Evolutionary conservation across 2,329 filamentous ascomycete genomes (phyloP).

Genomic region (Gnomoniopsis sp.): DNA sequence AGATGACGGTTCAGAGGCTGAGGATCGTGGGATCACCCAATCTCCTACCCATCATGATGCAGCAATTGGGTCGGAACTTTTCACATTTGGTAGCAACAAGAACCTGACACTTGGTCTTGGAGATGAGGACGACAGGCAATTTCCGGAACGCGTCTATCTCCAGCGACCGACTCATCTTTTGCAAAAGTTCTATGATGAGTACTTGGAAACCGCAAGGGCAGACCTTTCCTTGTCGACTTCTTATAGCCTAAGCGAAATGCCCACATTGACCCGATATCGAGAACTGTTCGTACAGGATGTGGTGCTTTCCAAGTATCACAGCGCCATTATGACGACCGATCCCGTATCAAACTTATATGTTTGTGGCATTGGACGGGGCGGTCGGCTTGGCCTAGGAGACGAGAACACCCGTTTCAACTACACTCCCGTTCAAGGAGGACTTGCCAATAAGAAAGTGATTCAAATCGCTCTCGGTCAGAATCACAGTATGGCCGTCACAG

Average conservation of each 20-base stretch:
- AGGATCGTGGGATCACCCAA: conserved; percentile 35
- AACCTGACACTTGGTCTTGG: conserved; percentile 90
- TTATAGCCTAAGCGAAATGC: conserved; percentile 52
- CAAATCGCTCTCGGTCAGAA: conserved; percentile 87
- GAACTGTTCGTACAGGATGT: conserved; percentile 78
- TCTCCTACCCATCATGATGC: conserved; percentile 7
- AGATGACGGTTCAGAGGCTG: conserved; percentile 54
- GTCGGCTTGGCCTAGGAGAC: conserved; percentile 82
- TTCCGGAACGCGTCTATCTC: conserved; percentile 77
- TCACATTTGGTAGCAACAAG: conserved; percentile 93
- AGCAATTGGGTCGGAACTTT: conserved; percentile 73
- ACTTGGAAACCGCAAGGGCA: conserved; percentile 46
- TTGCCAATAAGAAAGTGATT: conserved; percentile 70
- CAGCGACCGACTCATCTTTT: conserved; percentile 75
- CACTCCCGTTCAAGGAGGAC: conserved; percentile 72
- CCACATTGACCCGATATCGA: conserved; percentile 66
- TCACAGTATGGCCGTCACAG: conserved; percentile 81
- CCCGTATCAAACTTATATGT: conserved; percentile 88
- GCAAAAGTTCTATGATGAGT: conserved; percentile 68
- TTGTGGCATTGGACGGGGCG: conserved; percentile 87
- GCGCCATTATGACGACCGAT: conserved; percentile 82
- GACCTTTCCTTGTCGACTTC: conserved; percentile 29
- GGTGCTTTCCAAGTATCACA: conserved; percentile 86
- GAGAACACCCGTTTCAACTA: conserved; percentile 88
- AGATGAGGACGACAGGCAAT: conserved; percentile 94